These are phyloP conservation scores for Botryosphaeria agaves DNA, from an alignment of 2,329 filamentous ascomycete species.

Conservation along the genomic window DNA sequence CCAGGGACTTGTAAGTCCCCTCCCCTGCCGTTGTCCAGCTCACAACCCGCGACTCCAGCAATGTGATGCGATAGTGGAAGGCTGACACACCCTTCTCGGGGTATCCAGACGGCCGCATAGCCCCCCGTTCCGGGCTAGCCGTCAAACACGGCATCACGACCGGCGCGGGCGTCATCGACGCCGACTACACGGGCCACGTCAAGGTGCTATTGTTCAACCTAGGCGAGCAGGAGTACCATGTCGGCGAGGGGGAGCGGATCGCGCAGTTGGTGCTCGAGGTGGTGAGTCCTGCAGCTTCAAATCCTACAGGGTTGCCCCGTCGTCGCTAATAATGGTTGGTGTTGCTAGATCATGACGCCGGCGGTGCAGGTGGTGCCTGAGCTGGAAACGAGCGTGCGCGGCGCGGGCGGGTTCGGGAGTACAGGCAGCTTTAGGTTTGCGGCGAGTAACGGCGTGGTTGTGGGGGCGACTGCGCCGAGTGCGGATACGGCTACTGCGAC, in stretches of 20 bases:
- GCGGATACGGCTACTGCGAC: too few relatives aligned
- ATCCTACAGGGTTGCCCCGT: too few relatives aligned
- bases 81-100: background rate
- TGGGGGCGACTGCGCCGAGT: too few relatives aligned
- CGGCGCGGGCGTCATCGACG: constrained; percentile 91
- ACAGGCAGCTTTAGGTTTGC: constrained; percentile 41
- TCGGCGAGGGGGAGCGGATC: constrained; percentile 76
- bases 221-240: constrained; percentile 58
- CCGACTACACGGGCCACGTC: constrained; percentile 86
- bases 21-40: background rate
- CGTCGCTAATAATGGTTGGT: constrained; percentile 4
- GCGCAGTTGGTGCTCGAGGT: constrained; percentile 89
- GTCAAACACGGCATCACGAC: constrained; percentile 93
- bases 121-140: constrained; percentile 79
- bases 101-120: constrained; percentile 62
- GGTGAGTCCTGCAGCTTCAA: too few relatives aligned
- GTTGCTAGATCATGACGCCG: constrained; percentile 64
- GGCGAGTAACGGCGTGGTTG: background rate
- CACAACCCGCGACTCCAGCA: too few relatives aligned
- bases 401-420: constrained; percentile 81
- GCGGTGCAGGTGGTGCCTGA: constrained; percentile 79
- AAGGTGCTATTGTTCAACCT: constrained; percentile 95
- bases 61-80: background rate
- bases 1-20: constrained; percentile 64
- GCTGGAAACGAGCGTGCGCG: constrained; percentile 78